Evolutionary conservation across 352 stramenopile species (phyloP).

Genomic region (Phytophthora fragariaefolia): DNA sequence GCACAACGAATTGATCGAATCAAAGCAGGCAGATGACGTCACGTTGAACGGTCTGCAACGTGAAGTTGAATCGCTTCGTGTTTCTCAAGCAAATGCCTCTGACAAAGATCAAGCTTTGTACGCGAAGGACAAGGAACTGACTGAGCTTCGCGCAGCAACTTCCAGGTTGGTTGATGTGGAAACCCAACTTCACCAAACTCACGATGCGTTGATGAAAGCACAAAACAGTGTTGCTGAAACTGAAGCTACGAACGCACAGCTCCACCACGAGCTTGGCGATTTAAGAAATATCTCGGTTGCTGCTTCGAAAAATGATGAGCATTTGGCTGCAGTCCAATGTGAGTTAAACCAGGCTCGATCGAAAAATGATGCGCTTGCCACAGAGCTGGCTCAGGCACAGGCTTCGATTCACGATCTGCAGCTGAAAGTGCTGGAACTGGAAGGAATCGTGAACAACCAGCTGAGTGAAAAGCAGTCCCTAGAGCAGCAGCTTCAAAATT

Average conservation of each 20-base stretch:
- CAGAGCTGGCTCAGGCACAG: constrained; percentile 30
- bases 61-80: constrained; percentile 42
- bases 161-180: constrained; percentile 27
- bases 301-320: constrained; percentile 47
- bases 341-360: constrained; percentile 39
- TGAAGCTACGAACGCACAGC: constrained; percentile 29
- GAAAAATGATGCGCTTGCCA: constrained; percentile 31
- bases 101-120: constrained; percentile 40
- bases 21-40: constrained; percentile 34
- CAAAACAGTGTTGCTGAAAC: constrained; percentile 46
- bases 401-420: constrained; percentile 34
- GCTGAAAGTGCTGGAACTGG: constrained; percentile 36
- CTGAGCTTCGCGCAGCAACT: constrained; percentile 35
- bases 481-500: constrained; percentile 65
- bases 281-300: constrained; percentile 41
- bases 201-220: constrained; percentile 35
- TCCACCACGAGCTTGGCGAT: constrained; percentile 49
- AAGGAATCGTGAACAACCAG: constrained; percentile 36
- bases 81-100: constrained; percentile 9
- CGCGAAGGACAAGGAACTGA: constrained; percentile 39
- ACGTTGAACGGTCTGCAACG: constrained; percentile 31
- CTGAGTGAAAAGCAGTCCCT: constrained; percentile 47
- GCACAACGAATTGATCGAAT: constrained; percentile 37
- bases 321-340: constrained; percentile 24
- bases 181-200: constrained; percentile 39